Evolutionary conservation across 352 stramenopile species (phyloP), one percentile per base, ranked within the genome.

Genomic region (Globisporangium radiosum): DNA sequence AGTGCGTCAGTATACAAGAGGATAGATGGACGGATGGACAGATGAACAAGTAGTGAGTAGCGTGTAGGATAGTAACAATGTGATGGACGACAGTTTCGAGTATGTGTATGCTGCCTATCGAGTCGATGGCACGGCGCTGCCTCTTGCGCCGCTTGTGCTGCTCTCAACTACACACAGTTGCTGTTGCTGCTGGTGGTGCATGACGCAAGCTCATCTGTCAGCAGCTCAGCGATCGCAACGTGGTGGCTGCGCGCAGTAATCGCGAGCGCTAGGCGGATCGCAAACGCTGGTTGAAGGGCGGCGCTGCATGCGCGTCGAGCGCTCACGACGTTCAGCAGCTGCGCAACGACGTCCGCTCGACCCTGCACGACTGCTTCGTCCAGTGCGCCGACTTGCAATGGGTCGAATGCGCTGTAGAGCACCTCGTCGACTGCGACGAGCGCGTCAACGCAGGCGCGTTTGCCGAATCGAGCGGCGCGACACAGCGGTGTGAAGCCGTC

Each of bases 301-400:
- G 25, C 25, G 25, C 25, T 25, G 25, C 25, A 25, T 2, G 25
- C 25, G 25, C 25, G 25, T 25, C 25, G 25, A 25, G 25, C 25
- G 25, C 42, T 47, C 42, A n/a, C 10, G 1, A 9, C 42, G 5
- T 5, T 47, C 25, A 25, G 42, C 4, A 4, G 15, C 42, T 47
- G 42, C 0, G 40, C 25, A 40, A 57, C 40, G 6, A 57, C 14
- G 11, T 42, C 53, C 7, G 39, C 42, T 52, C 25, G 25, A 33
- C 49, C 54, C 13, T 58, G 54, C 9, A 10, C 5, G 19, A 58
- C 42, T 15, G 42, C 54, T 42, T 52, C 54, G 7, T 51, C 40
- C 13, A 52, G 7, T 3, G 25, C 25, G 8, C 10, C 13, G 14
- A 43, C 40, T 5, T 6, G 40, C 3, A 9, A 6, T 13, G 54